These are phyloP conservation scores for Paecilomyces variotii DNA, from an alignment of 2,329 filamentous ascomycete genomes.

Conservation along the genomic window DNA sequence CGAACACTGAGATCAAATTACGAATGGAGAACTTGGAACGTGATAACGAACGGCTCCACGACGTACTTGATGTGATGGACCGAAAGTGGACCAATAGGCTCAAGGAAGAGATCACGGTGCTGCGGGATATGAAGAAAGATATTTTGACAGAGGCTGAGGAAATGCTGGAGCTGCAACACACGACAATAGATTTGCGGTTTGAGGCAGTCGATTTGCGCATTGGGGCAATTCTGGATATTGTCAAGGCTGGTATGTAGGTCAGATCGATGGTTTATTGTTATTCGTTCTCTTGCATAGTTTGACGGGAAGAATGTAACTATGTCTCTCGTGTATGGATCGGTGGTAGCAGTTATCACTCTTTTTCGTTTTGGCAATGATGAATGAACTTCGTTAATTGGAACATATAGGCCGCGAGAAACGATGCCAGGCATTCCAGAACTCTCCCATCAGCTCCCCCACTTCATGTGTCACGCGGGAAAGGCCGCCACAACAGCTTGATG, in stretches of 20 bases:
- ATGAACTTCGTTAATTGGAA: background rate
- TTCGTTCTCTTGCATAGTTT: background rate
- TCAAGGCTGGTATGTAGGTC: background rate
- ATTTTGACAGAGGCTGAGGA: background rate
- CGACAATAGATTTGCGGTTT: background rate
- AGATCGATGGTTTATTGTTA: background rate
- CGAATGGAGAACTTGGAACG: background rate
- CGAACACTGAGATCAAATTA: background rate
- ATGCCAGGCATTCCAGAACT: background rate
- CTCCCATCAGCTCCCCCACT: background rate
- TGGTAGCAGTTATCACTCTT: background rate
- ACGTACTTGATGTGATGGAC: background rate
- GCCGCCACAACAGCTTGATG: background rate
- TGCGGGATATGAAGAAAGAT: constrained; percentile 3
- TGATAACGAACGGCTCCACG: background rate
- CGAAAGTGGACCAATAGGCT: background rate
- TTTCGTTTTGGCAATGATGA: background rate
- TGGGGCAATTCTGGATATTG: background rate
- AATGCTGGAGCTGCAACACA: background rate
- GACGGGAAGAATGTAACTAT: background rate
- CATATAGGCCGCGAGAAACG: background rate
- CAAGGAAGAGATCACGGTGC: background rate
- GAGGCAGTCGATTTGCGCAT: background rate
- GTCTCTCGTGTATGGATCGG: background rate
- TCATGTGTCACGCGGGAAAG: background rate